Conservation (phyloP, 768 basidiomycete species). For the Multifurca ochricompacta region DNA sequence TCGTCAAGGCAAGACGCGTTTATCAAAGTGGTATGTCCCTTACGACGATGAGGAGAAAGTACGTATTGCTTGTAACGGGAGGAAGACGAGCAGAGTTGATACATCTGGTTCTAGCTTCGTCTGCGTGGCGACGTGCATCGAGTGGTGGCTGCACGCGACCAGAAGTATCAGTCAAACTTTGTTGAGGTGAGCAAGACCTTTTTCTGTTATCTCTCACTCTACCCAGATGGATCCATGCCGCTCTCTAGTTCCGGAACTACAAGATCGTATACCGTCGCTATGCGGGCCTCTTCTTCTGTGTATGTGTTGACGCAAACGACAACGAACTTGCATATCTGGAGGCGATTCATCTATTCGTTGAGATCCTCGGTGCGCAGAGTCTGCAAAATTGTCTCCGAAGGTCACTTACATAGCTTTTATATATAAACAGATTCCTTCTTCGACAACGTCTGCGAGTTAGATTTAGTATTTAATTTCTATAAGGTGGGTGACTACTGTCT, state of each 20-base stretch:
- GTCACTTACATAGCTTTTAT: conserved; percentile 5
- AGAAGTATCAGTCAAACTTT: conserved; percentile 99
- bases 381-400: neutral
- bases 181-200: conserved; percentile 66
- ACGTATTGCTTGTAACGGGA: conserved; percentile 3
- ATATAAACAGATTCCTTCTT: conserved; percentile 80
- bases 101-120: conserved; percentile 53
- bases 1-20: conserved; percentile 93
- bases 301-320: conserved; percentile 97
- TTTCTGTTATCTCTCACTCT: neutral
- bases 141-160: conserved; percentile 91
- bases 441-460: conserved; percentile 96
- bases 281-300: conserved; percentile 95
- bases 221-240: no score
- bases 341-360: conserved; percentile 97
- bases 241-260: conserved; percentile 84
- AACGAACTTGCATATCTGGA: conserved; percentile 97
- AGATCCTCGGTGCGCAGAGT: conserved; percentile 72
- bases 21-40: conserved; percentile 98
- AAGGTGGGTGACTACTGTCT: conserved; percentile 46
- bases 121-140: conserved; percentile 95
- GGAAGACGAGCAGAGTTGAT: neutral
- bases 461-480: conserved; percentile 98
- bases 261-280: conserved; percentile 97
- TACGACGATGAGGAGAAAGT: conserved; percentile 99